Percentiles rank a stretch among this genome's conserved stretches.
Evolutionary conservation across 495 filamentous ascomycete genomes (phyloP).

Genomic region (Podospora pseudocomata): DNA sequence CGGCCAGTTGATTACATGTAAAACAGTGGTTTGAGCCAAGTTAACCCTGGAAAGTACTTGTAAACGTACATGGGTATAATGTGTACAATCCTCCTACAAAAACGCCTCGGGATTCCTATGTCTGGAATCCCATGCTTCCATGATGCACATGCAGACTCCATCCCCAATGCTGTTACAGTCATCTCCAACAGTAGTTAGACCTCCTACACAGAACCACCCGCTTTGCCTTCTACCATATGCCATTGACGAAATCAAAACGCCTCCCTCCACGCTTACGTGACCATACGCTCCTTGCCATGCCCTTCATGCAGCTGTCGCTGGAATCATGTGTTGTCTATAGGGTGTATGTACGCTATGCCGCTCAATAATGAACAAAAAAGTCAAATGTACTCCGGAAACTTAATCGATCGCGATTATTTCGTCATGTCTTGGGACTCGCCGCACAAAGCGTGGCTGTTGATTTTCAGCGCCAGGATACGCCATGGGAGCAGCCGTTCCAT

Average conservation of each 20-base stretch:
- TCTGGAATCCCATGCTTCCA: background rate
- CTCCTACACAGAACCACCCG: background rate
- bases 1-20: background rate
- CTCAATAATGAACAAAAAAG: background rate
- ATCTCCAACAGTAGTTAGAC: background rate
- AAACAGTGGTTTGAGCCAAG: background rate
- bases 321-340: background rate
- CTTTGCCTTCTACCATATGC: background rate
- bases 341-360: background rate
- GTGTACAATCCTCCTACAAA: background rate
- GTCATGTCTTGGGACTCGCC: background rate
- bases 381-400: background rate
- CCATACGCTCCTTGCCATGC: background rate
- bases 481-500: constrained; percentile 2
- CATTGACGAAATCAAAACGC: background rate
- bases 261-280: background rate
- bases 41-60: background rate
- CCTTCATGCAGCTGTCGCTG: background rate
- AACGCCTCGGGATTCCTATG: background rate
- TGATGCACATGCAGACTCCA: background rate
- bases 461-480: constrained; percentile 2
- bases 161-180: background rate
- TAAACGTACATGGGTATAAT: background rate
- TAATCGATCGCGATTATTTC: constrained; percentile 18
- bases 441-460: constrained; percentile 5